Conservation (phyloP, 2,329 filamentous ascomycete genomes). For the Gaeumannomyces sp. region DNA sequence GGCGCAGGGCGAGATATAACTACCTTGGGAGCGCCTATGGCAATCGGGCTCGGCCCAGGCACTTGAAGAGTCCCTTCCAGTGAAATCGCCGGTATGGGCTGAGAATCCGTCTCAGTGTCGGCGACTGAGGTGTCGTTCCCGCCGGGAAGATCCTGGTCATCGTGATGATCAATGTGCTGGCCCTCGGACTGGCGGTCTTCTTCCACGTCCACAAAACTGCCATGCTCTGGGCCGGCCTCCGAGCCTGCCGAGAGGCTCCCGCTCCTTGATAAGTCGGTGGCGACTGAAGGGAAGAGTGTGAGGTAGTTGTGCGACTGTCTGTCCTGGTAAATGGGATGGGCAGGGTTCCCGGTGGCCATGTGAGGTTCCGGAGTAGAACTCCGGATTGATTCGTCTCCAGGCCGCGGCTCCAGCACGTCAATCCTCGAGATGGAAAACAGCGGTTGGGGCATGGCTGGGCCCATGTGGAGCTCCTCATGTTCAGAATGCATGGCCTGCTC, state of each 20-base stretch:
- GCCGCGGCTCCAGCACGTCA: not conserved
- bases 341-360: not conserved
- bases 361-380: not conserved
- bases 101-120: not conserved
- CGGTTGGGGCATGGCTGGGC: not conserved
- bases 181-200: not conserved
- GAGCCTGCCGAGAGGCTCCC: not conserved
- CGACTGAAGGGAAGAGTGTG: not conserved
- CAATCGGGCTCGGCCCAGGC: not conserved
- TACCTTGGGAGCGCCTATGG: not conserved
- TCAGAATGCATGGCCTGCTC: not conserved
- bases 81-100: not conserved
- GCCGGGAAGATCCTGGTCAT: not conserved
- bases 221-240: not conserved
- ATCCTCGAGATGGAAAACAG: not conserved
- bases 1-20: not conserved
- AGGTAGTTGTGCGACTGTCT: too few relatives aligned
- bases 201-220: not conserved
- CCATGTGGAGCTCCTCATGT: not conserved
- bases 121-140: not conserved
- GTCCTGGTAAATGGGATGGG: not conserved
- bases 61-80: not conserved
- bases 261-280: not conserved
- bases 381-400: not conserved
- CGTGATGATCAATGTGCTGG: not conserved